Percentiles rank a stretch among this genome's conserved stretches.
These are phyloP conservation scores for Annulohypoxylon moriforme DNA, from an alignment of 495 filamentous ascomycete genomes.

Conservation along the genomic window DNA sequence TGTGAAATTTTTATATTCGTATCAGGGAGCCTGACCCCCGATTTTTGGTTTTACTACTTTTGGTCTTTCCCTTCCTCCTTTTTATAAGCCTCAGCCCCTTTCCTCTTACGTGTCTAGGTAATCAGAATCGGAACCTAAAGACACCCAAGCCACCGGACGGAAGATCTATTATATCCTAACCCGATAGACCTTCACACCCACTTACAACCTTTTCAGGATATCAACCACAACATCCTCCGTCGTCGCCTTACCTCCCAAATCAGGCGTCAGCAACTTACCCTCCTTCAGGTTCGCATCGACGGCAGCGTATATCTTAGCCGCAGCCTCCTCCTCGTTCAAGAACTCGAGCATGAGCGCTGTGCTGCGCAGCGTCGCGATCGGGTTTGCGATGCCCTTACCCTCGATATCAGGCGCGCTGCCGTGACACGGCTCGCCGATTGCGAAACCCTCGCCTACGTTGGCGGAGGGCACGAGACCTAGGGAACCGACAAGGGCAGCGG, in stretches of 20 bases:
- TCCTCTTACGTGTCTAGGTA: not conserved
- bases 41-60: not conserved
- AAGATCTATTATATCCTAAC: not conserved
- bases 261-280: constrained; percentile 83
- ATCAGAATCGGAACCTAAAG: not conserved
- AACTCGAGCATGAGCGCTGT: constrained; percentile 97
- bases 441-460: constrained; percentile 95
- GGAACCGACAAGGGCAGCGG: constrained; percentile 93
- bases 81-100: not conserved
- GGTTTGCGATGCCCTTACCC: constrained; percentile 92
- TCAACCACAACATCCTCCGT: constrained; percentile 92
- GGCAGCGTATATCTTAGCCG: constrained; percentile 87
- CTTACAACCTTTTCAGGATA: constrained; percentile 83
- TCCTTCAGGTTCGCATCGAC: constrained; percentile 93
- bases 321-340: constrained; percentile 83
- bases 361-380: constrained; percentile 92
- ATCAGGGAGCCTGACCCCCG: constrained; percentile 16
- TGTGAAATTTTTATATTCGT: constrained; percentile 4
- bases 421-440: constrained; percentile 98
- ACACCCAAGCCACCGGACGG: not conserved
- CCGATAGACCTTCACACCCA: not conserved
- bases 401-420: constrained; percentile 95
- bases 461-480: constrained; percentile 94
- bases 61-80: not conserved
- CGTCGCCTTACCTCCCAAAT: constrained; percentile 88